phyloP scores from a whole-genome alignment of 345 rosid species.

The Eucalyptus sp. region DNA sequence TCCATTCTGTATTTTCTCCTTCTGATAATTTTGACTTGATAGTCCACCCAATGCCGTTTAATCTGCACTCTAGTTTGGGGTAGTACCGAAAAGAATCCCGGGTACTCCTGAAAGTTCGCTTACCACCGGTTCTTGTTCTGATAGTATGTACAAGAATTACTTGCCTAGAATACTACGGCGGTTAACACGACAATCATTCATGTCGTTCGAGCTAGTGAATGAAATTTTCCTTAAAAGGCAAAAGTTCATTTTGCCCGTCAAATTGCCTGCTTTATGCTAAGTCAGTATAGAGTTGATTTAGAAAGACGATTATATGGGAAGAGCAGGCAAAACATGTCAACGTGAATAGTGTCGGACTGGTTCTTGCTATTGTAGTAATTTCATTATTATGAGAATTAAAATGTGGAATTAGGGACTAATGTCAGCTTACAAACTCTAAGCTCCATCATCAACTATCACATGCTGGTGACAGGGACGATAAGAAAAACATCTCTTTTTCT shows the following conservation, averaged over 20 bases:
- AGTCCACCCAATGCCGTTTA: background rate
- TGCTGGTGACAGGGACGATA: background rate
- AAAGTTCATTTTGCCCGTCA: background rate
- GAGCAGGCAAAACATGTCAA: background rate
- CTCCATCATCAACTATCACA: background rate
- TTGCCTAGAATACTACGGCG: background rate
- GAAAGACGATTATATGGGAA: background rate
- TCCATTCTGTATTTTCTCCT: background rate
- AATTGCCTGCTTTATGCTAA: background rate
- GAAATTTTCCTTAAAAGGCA: background rate
- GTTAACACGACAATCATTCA: background rate
- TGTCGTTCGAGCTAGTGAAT: background rate
- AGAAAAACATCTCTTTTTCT: background rate
- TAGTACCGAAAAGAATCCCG: background rate
- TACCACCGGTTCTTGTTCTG: background rate
- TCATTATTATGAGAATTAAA: background rate
- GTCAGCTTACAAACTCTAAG: background rate
- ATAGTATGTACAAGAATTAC: background rate
- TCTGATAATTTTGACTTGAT: background rate
- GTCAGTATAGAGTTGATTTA: background rate
- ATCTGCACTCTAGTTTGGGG: background rate
- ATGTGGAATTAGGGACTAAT: background rate
- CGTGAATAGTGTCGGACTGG: background rate
- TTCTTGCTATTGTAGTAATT: background rate
- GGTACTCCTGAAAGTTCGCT: background rate